Percentiles rank a stretch among this genome's conserved stretches.
Conservation (phyloP, 129 eudicot species). For the Ambrosia artemisiifolia region DNA sequence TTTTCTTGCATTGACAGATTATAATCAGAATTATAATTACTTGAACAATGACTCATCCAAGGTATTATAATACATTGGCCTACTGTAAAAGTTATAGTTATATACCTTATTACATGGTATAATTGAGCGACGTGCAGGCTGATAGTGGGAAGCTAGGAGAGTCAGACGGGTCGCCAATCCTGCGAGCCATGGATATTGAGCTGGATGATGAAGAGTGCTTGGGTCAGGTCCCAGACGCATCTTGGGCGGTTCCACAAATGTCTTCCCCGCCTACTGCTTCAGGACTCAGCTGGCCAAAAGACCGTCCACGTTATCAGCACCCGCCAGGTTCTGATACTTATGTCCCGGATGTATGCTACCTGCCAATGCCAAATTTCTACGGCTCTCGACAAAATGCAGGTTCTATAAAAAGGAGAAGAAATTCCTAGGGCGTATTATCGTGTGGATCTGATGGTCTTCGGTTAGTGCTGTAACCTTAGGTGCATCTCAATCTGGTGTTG, state of each 20-base stretch:
- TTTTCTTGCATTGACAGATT: slow-evolving; percentile 54
- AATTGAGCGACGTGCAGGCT: slow-evolving; percentile 41
- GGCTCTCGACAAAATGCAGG: slow-evolving; percentile 23
- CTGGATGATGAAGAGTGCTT: slow-evolving; percentile 59
- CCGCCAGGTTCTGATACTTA: slow-evolving; percentile 40
- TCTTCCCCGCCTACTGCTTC: slow-evolving; percentile 90
- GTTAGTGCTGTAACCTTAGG: slow-evolving; percentile 31
- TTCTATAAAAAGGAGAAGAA: slow-evolving; percentile 40
- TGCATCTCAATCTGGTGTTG: neutral
- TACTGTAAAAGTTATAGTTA: neutral
- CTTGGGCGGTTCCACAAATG: slow-evolving; percentile 78
- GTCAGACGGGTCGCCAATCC: slow-evolving; percentile 58
- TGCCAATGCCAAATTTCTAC: slow-evolving; percentile 25
- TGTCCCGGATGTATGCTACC: slow-evolving; percentile 68
- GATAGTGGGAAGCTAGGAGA: slow-evolving; percentile 81
- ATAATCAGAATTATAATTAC: slow-evolving; percentile 51
- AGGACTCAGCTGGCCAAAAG: slow-evolving; percentile 65
- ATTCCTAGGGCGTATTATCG: slow-evolving; percentile 19
- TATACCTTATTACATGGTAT: neutral
- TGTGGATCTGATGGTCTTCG: neutral
- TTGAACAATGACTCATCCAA: slow-evolving; percentile 60
- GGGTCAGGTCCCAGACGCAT: slow-evolving; percentile 73
- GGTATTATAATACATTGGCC: slow-evolving; percentile 39
- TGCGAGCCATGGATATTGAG: slow-evolving; percentile 53
- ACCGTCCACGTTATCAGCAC: slow-evolving; percentile 25